These are phyloP conservation scores for Coleophoma eucalyptorum DNA, from an alignment of 2,329 filamentous ascomycete species.

Conservation along the genomic window DNA sequence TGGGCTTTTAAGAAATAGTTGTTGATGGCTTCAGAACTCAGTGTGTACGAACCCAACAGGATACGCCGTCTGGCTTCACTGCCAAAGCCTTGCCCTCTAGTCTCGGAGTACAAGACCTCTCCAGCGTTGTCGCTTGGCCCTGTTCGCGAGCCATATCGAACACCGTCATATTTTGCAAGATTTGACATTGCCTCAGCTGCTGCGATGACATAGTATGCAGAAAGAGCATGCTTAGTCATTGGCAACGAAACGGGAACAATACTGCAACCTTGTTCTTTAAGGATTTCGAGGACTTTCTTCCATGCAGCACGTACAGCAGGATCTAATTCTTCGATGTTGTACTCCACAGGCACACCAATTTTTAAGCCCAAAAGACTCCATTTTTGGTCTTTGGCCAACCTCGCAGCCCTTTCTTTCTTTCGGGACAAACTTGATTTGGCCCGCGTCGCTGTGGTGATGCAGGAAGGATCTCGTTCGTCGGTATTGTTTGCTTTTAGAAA, in stretches of 20 bases:
- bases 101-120: constrained; percentile 70
- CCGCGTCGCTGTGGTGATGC: too few relatives aligned
- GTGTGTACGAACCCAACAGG: constrained; percentile 81
- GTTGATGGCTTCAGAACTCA: constrained; percentile 86
- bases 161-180: constrained; percentile 91
- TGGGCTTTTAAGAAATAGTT: constrained; percentile 98
- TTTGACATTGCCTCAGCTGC: constrained; percentile 95
- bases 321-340: constrained; percentile 81
- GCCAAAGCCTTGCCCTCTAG: constrained; percentile 73
- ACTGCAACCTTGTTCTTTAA: constrained; percentile 63
- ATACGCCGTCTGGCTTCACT: constrained; percentile 83
- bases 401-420: too few relatives aligned
- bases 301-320: constrained; percentile 67
- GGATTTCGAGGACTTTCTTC: constrained; percentile 52
- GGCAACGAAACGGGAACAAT: constrained; percentile 78
- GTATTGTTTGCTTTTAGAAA: constrained; percentile 5
- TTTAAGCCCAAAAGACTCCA: constrained; percentile 7
- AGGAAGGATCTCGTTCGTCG: constrained; percentile 41
- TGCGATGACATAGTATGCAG: constrained; percentile 93
- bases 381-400: too few relatives aligned
- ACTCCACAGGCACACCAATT: constrained; percentile 68
- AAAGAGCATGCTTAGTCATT: constrained; percentile 78
- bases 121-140: constrained; percentile 47
- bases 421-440: too few relatives aligned
- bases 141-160: constrained; percentile 68